Evolutionary conservation across 345 rosid genomes (phyloP).

Genomic region (Syzygium oleosum): DNA sequence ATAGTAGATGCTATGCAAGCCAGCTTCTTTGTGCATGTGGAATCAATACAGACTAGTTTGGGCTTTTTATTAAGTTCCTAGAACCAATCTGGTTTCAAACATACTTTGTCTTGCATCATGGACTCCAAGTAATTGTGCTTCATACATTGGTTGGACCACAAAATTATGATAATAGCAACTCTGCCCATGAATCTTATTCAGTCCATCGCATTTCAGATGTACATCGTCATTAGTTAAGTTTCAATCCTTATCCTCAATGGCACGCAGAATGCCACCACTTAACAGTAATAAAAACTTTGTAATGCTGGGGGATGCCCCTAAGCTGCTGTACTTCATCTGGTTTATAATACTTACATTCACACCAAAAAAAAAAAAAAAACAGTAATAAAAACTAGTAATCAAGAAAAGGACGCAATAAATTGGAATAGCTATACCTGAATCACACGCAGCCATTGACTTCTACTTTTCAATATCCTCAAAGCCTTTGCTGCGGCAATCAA

Average conservation of each 20-base stretch:
- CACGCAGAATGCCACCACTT: neutral
- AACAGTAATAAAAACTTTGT: neutral
- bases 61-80: neutral
- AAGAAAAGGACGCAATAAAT: neutral
- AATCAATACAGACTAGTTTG: neutral
- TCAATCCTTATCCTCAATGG: neutral
- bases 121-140: neutral
- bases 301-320: no score
- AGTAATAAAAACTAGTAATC: neutral
- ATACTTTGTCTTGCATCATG: neutral
- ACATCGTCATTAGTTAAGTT: neutral
- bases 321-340: no score
- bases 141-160: neutral
- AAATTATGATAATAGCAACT: neutral
- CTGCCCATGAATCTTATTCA: neutral
- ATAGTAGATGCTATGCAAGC: neutral
- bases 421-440: constrained; percentile 53
- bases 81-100: neutral
- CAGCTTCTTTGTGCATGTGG: neutral
- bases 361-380: no score
- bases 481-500: constrained; percentile 70
- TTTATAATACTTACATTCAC: no score
- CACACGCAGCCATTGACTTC: constrained; percentile 67
- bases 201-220: neutral
- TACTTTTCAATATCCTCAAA: constrained; percentile 47